Percentiles rank a stretch among this genome's conserved stretches.
Evolutionary conservation across 208 protist species (phyloP).

Genomic region (Acanthamoeba rhysodes): DNA sequence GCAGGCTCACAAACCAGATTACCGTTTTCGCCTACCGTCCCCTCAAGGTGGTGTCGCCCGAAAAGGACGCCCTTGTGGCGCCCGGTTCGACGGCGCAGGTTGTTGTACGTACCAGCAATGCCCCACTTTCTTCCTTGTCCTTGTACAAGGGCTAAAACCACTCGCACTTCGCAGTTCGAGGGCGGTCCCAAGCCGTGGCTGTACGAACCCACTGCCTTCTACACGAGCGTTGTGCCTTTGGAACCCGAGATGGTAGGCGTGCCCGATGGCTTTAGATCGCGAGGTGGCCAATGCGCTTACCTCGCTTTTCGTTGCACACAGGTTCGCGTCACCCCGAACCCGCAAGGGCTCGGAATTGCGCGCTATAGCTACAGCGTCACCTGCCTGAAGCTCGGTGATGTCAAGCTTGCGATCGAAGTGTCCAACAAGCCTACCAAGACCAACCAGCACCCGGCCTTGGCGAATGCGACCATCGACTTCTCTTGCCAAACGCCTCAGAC

Average conservation of each 20-base stretch:
- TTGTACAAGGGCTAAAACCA: background rate
- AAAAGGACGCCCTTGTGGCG: conserved; percentile 27
- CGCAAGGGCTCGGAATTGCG: conserved; percentile 15
- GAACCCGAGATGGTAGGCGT: conserved; percentile 32
- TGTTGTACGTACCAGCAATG: conserved; percentile 5
- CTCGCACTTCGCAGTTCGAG: conserved; percentile 44
- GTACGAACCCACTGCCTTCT: conserved; percentile 75
- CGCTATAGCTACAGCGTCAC: conserved; percentile 65
- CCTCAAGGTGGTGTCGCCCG: conserved; percentile 60
- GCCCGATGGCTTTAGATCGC: background rate
- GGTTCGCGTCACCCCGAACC: conserved; percentile 33
- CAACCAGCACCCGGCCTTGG: conserved; percentile 64
- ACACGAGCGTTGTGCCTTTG: background rate
- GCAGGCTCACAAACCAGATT: conserved; percentile 27
- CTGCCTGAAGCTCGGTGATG: conserved; percentile 52
- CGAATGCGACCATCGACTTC: conserved; percentile 16
- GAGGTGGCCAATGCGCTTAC: background rate
- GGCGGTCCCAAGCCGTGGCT: conserved; percentile 74
- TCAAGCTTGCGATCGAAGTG: conserved; percentile 39
- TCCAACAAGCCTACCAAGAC: conserved; percentile 70
- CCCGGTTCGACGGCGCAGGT: conserved; percentile 61
- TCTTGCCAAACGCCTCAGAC: conserved; percentile 63
- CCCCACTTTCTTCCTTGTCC: background rate
- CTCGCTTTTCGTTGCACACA: background rate
- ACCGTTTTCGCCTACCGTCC: conserved; percentile 70